Evolutionary conservation across 306 rosid genomes (phyloP), one percentile per base, ranked within the genome.

Genomic region (Medicago ruthenica): DNA sequence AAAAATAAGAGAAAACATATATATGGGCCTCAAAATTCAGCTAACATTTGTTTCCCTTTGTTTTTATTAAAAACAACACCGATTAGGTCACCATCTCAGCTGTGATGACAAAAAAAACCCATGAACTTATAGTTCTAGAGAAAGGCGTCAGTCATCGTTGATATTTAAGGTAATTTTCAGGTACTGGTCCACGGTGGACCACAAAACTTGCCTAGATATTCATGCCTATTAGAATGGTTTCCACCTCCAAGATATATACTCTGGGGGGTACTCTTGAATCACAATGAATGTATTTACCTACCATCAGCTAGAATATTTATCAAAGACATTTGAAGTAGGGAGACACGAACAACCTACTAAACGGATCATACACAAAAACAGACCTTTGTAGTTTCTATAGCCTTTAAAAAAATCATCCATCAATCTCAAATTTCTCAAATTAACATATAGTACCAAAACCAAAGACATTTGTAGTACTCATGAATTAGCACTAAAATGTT

Each of bases 361-460:
- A 65, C 71, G 7, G 37, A 12, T 60, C 34, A 7, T 60, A 60
- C 18, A 18, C 37, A 42, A 67, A 48, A 66, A 66, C 53, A 66
- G 37, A 66, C n/a, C 20, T 18, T n/a, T 18, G 2, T 20, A 4
- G 17, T 41, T 16, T 5, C 44, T 62, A 62, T 64, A 37, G 15
- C 70, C 31, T 59, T 27, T 73, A 1, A 58, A 73, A 16, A 73
- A 21, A 21, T 73, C 45, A 41, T 57, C 11, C 76, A n/a, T 11
- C 63, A 41, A 57, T 22, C 53, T 70, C 58, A 44, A 71, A 63
- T 53, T 57, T 68, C 77, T 54, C 8, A 71, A 72, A 78, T 21
- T 65, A 54, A 67, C 8, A 36, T 67, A 41, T 44, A 82, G 39
- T 16, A 72, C 17, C 11, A 58, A 82, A 83, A 13, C 27, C 75